Base-by-base conservation (phyloP, 306 rosid species). In the Gynostemma pentaphyllum region DNA sequence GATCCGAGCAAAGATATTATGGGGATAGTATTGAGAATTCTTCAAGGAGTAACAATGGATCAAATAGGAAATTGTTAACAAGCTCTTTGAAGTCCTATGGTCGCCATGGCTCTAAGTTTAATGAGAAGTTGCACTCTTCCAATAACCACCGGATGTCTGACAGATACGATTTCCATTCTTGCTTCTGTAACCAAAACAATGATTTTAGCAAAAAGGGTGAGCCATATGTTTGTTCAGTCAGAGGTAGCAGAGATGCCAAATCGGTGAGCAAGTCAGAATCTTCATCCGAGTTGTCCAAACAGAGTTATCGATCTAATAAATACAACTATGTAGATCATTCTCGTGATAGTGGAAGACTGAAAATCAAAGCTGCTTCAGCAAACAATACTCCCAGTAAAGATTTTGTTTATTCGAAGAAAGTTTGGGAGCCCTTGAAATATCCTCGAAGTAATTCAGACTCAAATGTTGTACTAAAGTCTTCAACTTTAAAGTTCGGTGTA, bases 371-470 rank as follows among this genome's bases (percentile, higher is more conserved):
- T 75, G 60, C 48, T 69, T 37, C 40, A 30, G 89, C 79, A 75
- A 83, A 71, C 78, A 71, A 71, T 80, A 46, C 83, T 55, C 70
- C 87, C 36, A 57, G 75, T 56, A 78, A 79, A 78, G 96, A 92
- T 63, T 70, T 72, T 67, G 77, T 75, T 76, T 82, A 86, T 64
- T 59, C 91, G 21, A 89, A 85, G 78, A 89, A 83, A 78, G 95
- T 85, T 47, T 94, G 99, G 99, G 99, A 94, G 75, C 97, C 97
- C 62, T 46, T 74, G 55, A 91, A 85, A 78, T 81, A 82, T 79
- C 80, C 74, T 45, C 67, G 76, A 50, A 86, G 85, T 71, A 84
- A 68, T 77, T 87, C 95, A 53, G 96, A 85, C 59, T 80, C 89
- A 32, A 84, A 88, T 73, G 83, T 82, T 75, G 68, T 72, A 47